These are phyloP conservation scores for Trichoderma asperelloides DNA, from an alignment of 495 filamentous ascomycete species.

Conservation along the genomic window DNA sequence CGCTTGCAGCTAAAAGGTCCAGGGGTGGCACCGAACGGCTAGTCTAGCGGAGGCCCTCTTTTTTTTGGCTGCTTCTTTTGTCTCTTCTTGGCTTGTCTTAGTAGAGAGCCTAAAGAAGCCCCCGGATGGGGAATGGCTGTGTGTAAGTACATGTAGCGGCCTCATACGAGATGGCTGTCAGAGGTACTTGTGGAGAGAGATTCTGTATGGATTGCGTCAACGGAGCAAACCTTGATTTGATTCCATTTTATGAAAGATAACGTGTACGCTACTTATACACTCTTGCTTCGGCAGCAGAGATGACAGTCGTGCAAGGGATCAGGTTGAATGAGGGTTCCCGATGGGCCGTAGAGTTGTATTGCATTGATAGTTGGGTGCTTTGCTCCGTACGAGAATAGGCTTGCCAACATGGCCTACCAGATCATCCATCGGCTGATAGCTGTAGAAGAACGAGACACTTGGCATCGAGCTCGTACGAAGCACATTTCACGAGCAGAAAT, in stretches of 20 bases:
- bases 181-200: not conserved
- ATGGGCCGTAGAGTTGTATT: too few relatives aligned
- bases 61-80: not conserved
- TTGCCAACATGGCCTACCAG: not conserved
- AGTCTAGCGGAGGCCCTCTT: not conserved
- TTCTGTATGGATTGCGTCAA: not conserved
- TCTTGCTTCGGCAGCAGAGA: too few relatives aligned
- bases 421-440: not conserved
- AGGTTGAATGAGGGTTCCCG: too few relatives aligned
- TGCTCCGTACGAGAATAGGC: not conserved
- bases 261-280: not conserved
- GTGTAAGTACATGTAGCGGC: not conserved
- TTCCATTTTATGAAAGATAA: not conserved
- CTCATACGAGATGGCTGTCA: not conserved
- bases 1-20: conserved; percentile 1
- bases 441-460: not conserved
- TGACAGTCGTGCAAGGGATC: too few relatives aligned
- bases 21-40: not conserved
- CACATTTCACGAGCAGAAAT: not conserved
- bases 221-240: not conserved
- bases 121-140: not conserved
- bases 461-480: too few relatives aligned
- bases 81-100: not conserved
- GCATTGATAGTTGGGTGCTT: not conserved
- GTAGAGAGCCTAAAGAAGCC: not conserved